phyloP scores from a whole-genome alignment of 1,284 basidiomycete genomes.

The Heimioporus retisporus region DNA sequence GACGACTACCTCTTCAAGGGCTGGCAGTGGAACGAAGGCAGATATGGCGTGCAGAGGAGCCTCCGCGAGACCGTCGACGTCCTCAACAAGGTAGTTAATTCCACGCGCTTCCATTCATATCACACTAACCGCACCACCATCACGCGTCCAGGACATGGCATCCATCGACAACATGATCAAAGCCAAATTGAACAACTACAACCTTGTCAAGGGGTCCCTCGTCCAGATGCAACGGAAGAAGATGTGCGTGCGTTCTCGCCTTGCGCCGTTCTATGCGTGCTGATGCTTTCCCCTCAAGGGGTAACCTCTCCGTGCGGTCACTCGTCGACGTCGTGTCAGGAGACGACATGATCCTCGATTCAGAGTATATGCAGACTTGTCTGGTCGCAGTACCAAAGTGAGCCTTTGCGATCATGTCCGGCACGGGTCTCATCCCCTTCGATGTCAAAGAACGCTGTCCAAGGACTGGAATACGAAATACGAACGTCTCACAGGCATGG shows the following conservation, averaged over 20 bases:
- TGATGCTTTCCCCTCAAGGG: conserved; percentile 60
- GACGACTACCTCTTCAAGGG: conserved; percentile 84
- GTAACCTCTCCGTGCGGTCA: conserved; percentile 93
- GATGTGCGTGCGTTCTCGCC: conserved; percentile 67
- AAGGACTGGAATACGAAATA: conserved; percentile 95
- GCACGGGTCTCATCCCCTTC: conserved; percentile 4
- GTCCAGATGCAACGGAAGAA: conserved; percentile 97
- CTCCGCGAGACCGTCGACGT: conserved; percentile 86
- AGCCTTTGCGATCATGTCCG: conserved; percentile 32
- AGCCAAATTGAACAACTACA: conserved; percentile 93
- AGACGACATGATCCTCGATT: conserved; percentile 87
- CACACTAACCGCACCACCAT: conserved; percentile 25
- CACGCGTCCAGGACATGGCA: conserved; percentile 78
- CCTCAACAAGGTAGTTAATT: conserved; percentile 75
- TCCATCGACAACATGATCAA: conserved; percentile 94
- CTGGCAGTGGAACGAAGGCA: conserved; percentile 93
- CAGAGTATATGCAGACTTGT: conserved; percentile 95
- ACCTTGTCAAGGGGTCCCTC: conserved; percentile 93
- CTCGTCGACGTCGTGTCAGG: conserved; percentile 89
- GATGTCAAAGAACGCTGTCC: conserved; percentile 69
- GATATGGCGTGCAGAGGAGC: conserved; percentile 86
- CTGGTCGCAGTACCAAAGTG: conserved; percentile 97
- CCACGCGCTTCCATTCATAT: conserved; percentile 23
- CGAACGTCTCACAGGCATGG: conserved; percentile 90
- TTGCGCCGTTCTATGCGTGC: conserved; percentile 14